These are phyloP conservation scores for Fusarium mangiferae DNA, from an alignment of 2,329 filamentous ascomycete genomes.

Conservation along the genomic window DNA sequence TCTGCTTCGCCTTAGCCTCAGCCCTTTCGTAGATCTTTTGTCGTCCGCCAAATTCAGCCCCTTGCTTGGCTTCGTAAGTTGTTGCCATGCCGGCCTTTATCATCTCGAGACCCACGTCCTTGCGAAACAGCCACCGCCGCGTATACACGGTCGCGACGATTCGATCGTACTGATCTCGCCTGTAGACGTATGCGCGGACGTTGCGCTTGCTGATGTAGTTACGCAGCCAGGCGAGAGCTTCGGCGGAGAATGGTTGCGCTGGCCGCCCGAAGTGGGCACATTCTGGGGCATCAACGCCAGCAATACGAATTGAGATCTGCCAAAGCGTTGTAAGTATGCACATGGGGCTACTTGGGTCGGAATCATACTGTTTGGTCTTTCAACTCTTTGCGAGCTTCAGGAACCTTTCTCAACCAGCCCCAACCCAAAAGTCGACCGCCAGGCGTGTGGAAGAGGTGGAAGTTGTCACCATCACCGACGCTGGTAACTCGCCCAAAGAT, in stretches of 20 bases:
- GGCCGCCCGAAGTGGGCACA: slow-evolving; percentile 90
- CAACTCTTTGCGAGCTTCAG: slow-evolving; percentile 73
- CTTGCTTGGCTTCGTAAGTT: slow-evolving; percentile 91
- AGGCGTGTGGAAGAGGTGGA: slow-evolving; percentile 93
- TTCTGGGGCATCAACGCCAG: slow-evolving; percentile 94
- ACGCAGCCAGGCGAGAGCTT: slow-evolving; percentile 85
- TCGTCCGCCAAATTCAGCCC: slow-evolving; percentile 85
- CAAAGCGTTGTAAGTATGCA: slow-evolving; percentile 25
- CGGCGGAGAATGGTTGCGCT: slow-evolving; percentile 83
- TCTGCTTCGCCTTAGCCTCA: slow-evolving; percentile 72
- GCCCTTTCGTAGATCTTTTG: slow-evolving; percentile 72
- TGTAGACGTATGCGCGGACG: slow-evolving; percentile 85
- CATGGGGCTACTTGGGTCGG: neutral
- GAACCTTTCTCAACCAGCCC: slow-evolving; percentile 88
- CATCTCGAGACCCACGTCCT: slow-evolving; percentile 92
- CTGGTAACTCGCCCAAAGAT: slow-evolving; percentile 89
- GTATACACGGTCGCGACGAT: slow-evolving; percentile 88
- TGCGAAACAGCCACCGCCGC: slow-evolving; percentile 72
- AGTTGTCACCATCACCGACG: slow-evolving; percentile 96
- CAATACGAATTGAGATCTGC: slow-evolving; percentile 87
- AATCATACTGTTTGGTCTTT: slow-evolving; percentile 78
- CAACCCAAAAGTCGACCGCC: slow-evolving; percentile 89
- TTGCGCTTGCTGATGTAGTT: slow-evolving; percentile 75
- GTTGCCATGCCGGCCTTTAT: slow-evolving; percentile 85
- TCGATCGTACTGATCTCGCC: slow-evolving; percentile 90